Conservation (phyloP, 257 asterid genomes). For the Datura wrightii region DNA sequence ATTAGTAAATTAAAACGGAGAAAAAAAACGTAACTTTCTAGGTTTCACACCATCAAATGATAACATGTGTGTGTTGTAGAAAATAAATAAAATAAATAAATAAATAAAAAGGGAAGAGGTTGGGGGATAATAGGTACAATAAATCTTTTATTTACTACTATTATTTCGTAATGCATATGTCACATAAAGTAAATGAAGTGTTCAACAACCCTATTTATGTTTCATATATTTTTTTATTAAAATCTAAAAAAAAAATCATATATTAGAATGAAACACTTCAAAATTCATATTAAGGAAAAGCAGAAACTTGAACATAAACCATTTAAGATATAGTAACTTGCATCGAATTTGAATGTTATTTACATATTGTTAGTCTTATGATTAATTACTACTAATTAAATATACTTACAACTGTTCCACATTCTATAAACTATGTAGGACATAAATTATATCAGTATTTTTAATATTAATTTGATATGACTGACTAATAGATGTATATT, state of each 20-base stretch:
- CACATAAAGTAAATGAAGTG: slow-evolving; percentile 13
- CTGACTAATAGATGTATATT: no score
- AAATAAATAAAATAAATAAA: neutral
- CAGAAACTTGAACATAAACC: neutral
- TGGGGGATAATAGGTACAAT: slow-evolving; percentile 11
- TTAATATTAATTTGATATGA: neutral
- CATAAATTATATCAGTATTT: neutral
- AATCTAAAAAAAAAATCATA: neutral
- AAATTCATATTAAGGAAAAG: neutral
- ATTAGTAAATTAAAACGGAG: no score
- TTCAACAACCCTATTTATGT: neutral
- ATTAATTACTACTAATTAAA: neutral
- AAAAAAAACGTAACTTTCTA: no score
- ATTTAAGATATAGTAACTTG: neutral
- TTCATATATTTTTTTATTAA: no score
- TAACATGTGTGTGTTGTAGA: neutral
- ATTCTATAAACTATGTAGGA: no score
- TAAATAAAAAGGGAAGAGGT: neutral
- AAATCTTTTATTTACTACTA: neutral
- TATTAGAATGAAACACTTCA: neutral
- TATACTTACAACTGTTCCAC: neutral
- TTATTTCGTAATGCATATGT: neutral
- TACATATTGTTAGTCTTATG: neutral
- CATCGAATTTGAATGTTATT: neutral
- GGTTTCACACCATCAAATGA: neutral